Base-by-base conservation (phyloP, 1,139 yeast genomes). In the Yarrowia galli region DNA sequence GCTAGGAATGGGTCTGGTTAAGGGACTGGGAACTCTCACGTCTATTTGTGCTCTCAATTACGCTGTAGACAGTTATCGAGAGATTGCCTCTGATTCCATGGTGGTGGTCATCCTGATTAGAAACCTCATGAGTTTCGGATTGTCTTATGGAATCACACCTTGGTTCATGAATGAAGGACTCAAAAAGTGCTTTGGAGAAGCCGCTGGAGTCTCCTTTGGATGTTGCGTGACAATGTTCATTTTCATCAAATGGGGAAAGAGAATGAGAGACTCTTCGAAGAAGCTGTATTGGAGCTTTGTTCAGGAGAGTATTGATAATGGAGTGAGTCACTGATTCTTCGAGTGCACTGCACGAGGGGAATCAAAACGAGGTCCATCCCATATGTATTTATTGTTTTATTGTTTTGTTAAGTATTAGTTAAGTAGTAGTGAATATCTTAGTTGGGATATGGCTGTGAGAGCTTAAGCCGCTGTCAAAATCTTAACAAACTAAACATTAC, bases 41-140 rank as follows among this genome's bases (percentile, higher is more conserved):
- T 88, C 88, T 22, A 82, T 85, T 0, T 81, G 84, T 68, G 79
- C 85, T 46, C 78, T 85, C 65, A 82, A 87, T 0, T 86, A 86
- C 73, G 81, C 84, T 1, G 80, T 85, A 51, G 89, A 86, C 71
- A 78, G 83, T 70, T 86, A 86, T 73, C 84, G 83, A 48, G 79
- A 79, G 61, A 78, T 87, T 76, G 84, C 86, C 15, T 82, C 85
- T 67, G 86, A 84, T 69, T 82, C 84, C 13, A 79, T 87, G 73
- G 87, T 84, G 15, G 77, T 83, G 40, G 73, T 76, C 65, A 76
- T 77, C 63, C 68, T 78, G 28, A 72, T 76, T 67, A 71, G 76
- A 40, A 74, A 75, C 64, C 81, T 71, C 76, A 63, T 84, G 79
- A 81, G 84, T 28, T 84, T 83, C 72, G 85, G 81, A 2, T 78